Evolutionary conservation across 768 basidiomycete genomes (phyloP).

Genomic region (Termitomyces sp.): DNA sequence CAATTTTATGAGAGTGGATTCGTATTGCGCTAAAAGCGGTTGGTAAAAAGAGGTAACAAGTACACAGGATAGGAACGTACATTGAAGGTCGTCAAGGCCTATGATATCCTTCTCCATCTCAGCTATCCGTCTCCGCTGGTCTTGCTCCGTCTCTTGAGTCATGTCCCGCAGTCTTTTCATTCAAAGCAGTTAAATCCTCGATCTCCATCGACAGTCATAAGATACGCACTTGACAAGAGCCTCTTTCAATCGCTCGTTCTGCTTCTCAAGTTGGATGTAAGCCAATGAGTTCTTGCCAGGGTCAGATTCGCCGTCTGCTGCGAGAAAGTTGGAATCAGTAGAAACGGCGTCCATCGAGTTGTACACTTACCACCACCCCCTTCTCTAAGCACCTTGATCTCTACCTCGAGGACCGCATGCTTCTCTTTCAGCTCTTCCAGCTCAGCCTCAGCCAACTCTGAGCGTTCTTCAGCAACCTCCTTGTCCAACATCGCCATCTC

Average conservation of each 20-base stretch:
- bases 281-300: slow-evolving; percentile 56
- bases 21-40: slow-evolving; percentile 63
- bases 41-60: not conserved
- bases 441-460: slow-evolving; percentile 76
- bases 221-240: slow-evolving; percentile 70
- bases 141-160: slow-evolving; percentile 82
- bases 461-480: slow-evolving; percentile 93
- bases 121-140: slow-evolving; percentile 71
- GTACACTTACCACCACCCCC: slow-evolving; percentile 38
- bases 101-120: slow-evolving; percentile 91
- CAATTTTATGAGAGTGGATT: slow-evolving; percentile 74
- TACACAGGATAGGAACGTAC: slow-evolving; percentile 33
- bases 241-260: slow-evolving; percentile 94
- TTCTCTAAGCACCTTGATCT: slow-evolving; percentile 68
- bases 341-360: not conserved
- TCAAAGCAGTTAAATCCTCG: not conserved
- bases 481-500: slow-evolving; percentile 96
- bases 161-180: slow-evolving; percentile 75
- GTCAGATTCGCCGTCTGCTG: slow-evolving; percentile 21
- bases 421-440: slow-evolving; percentile 77
- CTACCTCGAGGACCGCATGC: slow-evolving; percentile 77
- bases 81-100: slow-evolving; percentile 74
- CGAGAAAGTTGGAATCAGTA: not conserved
- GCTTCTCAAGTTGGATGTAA: slow-evolving; percentile 89
- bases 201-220: not conserved